phyloP scores from a whole-genome alignment of 352 stramenopile genomes.

The Phytopythium montanum region DNA sequence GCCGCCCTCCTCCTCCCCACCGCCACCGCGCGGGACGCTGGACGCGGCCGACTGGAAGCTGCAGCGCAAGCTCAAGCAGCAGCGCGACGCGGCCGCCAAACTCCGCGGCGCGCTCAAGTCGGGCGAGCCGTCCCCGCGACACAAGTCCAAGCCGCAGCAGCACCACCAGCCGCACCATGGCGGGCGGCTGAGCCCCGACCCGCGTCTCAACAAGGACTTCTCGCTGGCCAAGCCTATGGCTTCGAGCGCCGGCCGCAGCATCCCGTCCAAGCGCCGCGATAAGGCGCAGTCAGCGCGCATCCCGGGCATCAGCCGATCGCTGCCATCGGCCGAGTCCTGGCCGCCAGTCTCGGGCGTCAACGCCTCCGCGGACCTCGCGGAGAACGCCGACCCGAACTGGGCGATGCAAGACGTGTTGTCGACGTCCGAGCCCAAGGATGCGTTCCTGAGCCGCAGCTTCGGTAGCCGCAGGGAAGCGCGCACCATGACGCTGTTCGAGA shows the following conservation, averaged over 20 bases:
- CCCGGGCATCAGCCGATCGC: slow-evolving; percentile 37
- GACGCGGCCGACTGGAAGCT: slow-evolving; percentile 48
- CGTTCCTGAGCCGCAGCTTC: slow-evolving; percentile 22
- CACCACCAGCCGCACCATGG: slow-evolving; percentile 2
- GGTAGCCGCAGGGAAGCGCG: slow-evolving; percentile 40
- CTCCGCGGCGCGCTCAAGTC: slow-evolving; percentile 18
- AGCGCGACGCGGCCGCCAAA: slow-evolving; percentile 41
- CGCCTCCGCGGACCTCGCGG: slow-evolving; percentile 20
- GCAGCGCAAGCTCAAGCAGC: slow-evolving; percentile 67
- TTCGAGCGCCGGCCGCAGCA: slow-evolving; percentile 26
- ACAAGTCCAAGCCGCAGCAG: slow-evolving; percentile 34
- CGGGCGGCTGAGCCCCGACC: slow-evolving; percentile 22
- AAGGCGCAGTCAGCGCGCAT: slow-evolving; percentile 6
- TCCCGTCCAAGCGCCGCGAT: slow-evolving; percentile 28
- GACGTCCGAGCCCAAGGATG: slow-evolving; percentile 43
- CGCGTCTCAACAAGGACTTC: slow-evolving; percentile 35
- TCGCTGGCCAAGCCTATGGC: slow-evolving; percentile 21
- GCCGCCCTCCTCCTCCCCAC: not conserved
- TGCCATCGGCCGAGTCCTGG: slow-evolving; percentile 52
- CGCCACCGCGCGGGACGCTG: not conserved
- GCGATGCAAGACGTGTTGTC: slow-evolving; percentile 14
- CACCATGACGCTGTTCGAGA: slow-evolving; percentile 80
- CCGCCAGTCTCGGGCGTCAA: slow-evolving; percentile 22
- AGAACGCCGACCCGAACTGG: slow-evolving; percentile 27
- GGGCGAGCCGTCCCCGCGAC: slow-evolving; percentile 12